These are phyloP conservation scores for Rubia peregrina DNA, from an alignment of 305 asterid genomes.

Conservation along the genomic window DNA sequence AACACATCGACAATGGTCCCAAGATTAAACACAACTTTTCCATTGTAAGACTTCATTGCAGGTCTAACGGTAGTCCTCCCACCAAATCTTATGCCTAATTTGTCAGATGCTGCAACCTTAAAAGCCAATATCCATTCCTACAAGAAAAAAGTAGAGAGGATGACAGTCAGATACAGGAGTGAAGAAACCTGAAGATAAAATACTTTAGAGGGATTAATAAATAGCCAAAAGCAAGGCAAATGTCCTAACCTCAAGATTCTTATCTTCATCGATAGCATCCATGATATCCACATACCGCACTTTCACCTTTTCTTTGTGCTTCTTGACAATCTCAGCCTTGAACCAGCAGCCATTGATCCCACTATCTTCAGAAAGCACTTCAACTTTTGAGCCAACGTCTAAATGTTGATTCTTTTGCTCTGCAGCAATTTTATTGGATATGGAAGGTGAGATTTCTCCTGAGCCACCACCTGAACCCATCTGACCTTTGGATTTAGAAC, in stretches of 20 bases:
- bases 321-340: slow-evolving; percentile 59
- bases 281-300: slow-evolving; percentile 59
- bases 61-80: slow-evolving; percentile 68
- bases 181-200: not conserved
- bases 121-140: slow-evolving; percentile 80
- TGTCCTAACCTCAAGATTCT: slow-evolving; percentile 52
- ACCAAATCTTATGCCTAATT: slow-evolving; percentile 37
- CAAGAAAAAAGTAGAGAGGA: slow-evolving; percentile 4
- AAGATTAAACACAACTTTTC: slow-evolving; percentile 23
- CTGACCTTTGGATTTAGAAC: slow-evolving; percentile 17
- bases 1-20: slow-evolving; percentile 70
- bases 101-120: slow-evolving; percentile 43
- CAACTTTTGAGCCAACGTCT: slow-evolving; percentile 61
- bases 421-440: slow-evolving; percentile 17
- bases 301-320: slow-evolving; percentile 62
- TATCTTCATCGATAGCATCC: slow-evolving; percentile 65
- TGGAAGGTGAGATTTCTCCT: slow-evolving; percentile 16
- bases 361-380: slow-evolving; percentile 81
- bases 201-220: not conserved
- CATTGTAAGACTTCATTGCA: slow-evolving; percentile 14
- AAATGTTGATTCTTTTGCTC: slow-evolving; percentile 22
- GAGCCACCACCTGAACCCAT: slow-evolving; percentile 2
- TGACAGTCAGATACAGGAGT: not conserved
- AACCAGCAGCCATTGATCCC: slow-evolving; percentile 93
- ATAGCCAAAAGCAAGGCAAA: not conserved